These are phyloP conservation scores for Discostella pseudostelligera DNA, from an alignment of 108 stramenopile genomes.

Conservation along the genomic window DNA sequence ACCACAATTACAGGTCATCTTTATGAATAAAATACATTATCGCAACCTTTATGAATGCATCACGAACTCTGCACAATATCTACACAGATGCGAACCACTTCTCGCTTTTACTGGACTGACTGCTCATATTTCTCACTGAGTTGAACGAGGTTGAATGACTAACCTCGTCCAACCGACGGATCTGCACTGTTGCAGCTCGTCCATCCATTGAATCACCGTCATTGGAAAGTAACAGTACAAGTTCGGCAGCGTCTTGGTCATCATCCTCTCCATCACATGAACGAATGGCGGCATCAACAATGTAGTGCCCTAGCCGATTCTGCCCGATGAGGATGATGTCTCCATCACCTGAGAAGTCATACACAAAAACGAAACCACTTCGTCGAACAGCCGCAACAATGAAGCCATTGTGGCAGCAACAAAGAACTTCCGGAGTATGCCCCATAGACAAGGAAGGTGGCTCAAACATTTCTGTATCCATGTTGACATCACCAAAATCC, in stretches of 20 bases:
- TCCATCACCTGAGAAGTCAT: conserved; percentile 58
- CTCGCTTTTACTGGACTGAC: not conserved
- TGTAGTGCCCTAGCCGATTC: conserved; percentile 60
- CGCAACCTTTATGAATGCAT: too few species aligned
- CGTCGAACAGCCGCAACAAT: conserved; percentile 71
- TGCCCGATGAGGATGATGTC: conserved; percentile 62
- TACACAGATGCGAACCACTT: too few species aligned
- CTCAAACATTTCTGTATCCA: conserved; percentile 43
- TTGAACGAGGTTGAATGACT: not conserved
- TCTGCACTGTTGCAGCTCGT: conserved; percentile 57
- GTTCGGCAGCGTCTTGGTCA: conserved; percentile 54
- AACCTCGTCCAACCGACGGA: conserved; percentile 16
- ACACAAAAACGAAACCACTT: conserved; percentile 69
- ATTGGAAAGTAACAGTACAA: conserved; percentile 74
- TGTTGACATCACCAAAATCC: conserved; percentile 45
- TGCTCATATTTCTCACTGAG: not conserved
- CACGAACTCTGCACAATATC: too few species aligned
- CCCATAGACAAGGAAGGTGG: conserved; percentile 87
- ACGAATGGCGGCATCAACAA: conserved; percentile 84
- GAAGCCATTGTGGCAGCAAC: conserved; percentile 63
- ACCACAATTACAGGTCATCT: too few species aligned
- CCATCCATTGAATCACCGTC: conserved; percentile 71
- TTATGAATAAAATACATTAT: too few species aligned
- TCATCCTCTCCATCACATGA: conserved; percentile 55
- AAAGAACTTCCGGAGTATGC: conserved; percentile 66